Evolutionary conservation across 108 stramenopile species (phyloP), one percentile per base, ranked within the genome.

Genomic region (Pseudonitzschia pungens): DNA sequence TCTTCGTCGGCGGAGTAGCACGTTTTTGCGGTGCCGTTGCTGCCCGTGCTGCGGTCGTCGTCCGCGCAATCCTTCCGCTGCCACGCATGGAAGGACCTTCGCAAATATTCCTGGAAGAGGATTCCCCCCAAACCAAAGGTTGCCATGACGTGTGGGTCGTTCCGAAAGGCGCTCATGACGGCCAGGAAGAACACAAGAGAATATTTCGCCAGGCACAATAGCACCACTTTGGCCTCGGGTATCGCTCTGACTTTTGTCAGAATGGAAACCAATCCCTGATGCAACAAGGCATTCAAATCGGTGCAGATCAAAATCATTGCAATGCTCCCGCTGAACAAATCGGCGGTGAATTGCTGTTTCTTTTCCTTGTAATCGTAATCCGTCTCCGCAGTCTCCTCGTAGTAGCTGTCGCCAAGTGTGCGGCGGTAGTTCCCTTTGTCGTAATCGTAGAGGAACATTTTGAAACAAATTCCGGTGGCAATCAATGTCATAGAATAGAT

Each of bases 391-490:
- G 50, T 42, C 43, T 24, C 53, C 43, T 24, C 27, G 22, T 57
- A 26, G 29, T 57, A 26, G 27, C 28, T 29, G 8, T 57, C 56
- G 41, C 55, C 55, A 24, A 56, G 70, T 0, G 11, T 2, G 9
- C 29, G 22, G 18, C 31, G 20, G 16, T 67, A 31, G 12, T 69
- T 33, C 29, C 48, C 44, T 22, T 56, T 56, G 2, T n/a, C 16
- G 42, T 68, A 78, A 9, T 77, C 71, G 43, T 63, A 67, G 50
- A 85, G 33, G 51, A 85, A 73, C 67, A 82, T 54, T 68, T 85
- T 85, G 70, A 75, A 85, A 9, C 71, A 75, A 20, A 72, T 74
- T 20, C 84, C 84, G 10, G 82, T 51, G 0, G 75, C 78, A 65
- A 82, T 82, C 44, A 82, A 59, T 15, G 81, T 70, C 21, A 62